These are phyloP conservation scores for Fraxinus platypoda DNA, from an alignment of 305 asterid species.

Conservation along the genomic window DNA sequence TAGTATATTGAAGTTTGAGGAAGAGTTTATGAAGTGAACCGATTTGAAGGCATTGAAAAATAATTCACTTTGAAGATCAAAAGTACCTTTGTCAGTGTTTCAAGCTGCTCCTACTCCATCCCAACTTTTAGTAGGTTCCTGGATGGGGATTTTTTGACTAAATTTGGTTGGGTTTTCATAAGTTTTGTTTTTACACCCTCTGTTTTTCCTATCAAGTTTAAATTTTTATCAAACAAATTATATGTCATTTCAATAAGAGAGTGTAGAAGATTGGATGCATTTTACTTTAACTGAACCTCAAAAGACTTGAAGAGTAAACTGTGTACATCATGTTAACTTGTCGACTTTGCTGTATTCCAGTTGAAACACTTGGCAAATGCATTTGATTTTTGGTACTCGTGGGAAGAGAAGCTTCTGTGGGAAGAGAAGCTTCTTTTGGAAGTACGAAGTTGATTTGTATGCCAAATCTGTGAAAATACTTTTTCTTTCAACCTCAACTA, in stretches of 20 bases:
- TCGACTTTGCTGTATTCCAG: neutral
- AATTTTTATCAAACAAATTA: neutral
- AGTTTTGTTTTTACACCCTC: neutral
- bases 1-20: constrained; percentile 4
- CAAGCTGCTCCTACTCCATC: constrained; percentile 1
- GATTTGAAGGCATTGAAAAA: neutral
- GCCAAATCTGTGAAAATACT: neutral
- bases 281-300: neutral
- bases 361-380: neutral
- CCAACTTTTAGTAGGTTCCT: neutral
- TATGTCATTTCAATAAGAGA: neutral
- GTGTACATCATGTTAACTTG: neutral
- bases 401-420: neutral
- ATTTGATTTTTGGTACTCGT: neutral
- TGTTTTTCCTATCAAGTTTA: too few relatives aligned
- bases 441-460: neutral
- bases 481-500: neutral
- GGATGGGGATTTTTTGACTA: neutral
- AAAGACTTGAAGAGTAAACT: too few relatives aligned
- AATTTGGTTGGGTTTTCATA: neutral
- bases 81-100: neutral
- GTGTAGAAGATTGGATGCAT: neutral
- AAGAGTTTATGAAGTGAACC: neutral
- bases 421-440: neutral
- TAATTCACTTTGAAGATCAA: neutral